Base-by-base conservation (phyloP, 179 eudicot species). In the Corrigiola litoralis region DNA sequence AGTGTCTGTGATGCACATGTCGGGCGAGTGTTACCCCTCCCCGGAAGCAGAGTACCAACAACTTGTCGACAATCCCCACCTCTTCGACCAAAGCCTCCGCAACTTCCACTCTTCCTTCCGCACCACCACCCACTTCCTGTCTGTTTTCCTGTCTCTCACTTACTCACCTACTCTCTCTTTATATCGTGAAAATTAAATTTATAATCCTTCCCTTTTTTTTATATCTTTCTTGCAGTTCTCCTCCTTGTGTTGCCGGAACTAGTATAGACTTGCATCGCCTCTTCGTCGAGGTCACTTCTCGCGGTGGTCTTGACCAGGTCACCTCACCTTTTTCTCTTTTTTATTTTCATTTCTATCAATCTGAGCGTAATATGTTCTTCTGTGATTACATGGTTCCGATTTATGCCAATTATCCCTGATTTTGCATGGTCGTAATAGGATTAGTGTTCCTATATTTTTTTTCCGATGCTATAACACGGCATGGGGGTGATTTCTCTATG, bases 271-370 rank as follows among this genome's bases (percentile, higher is more conserved):
- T 90, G 47, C 84, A 84, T 51, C 84, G 67, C 44, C 84, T 90
- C 5, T 88, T 88, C 75, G 67, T 90, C 34, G 92, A 87, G 75
- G 91, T 87, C 58, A 87, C 97, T 4, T 79, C 84, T 69, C 92
- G 92, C 68, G 95, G 97, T 71, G 97, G 97, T 45, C 80, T 90
- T 63, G 85, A 84, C 60, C 81, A 90, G 90, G 97, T 90, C n/a
- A n/a, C n/a, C n/a, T n/a, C n/a, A n/a, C n/a, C n/a, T n/a, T n/a
- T n/a, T 33, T 61, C 13, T n/a, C 18, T 56, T 16, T 21, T 32
- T 10, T 41, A n/a, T 25, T 59, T 14, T 14, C n/a, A n/a, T n/a
- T n/a, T n/a, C n/a, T n/a, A n/a, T n/a, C n/a, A n/a, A n/a, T n/a
- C n/a, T n/a, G n/a, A n/a, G n/a, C n/a, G n/a, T n/a, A n/a, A n/a